These are phyloP conservation scores for Malus hybrid DNA, from an alignment of 331 rosid species.

Conservation along the genomic window DNA sequence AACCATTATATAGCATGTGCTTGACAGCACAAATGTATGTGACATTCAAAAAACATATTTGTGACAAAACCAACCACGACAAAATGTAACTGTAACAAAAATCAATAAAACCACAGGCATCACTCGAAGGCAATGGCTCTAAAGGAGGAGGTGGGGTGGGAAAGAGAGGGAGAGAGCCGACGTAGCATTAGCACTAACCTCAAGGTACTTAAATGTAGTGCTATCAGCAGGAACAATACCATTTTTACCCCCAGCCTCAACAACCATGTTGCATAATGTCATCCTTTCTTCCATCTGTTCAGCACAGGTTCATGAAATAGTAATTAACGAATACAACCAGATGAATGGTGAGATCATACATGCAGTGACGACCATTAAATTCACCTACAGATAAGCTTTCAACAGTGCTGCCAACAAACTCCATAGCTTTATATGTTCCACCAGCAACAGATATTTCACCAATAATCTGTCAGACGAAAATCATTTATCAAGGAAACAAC, in stretches of 20 bases:
- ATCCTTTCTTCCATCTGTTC: conserved; percentile 94
- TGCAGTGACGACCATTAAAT: background rate
- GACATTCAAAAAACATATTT: background rate
- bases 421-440: conserved; percentile 94
- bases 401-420: conserved; percentile 79
- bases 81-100: background rate
- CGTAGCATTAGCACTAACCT: conserved; percentile 51
- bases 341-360: background rate
- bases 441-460: conserved; percentile 93
- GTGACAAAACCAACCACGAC: background rate
- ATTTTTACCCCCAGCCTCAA: conserved; percentile 99
- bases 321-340: background rate
- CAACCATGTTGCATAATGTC: conserved; percentile 98
- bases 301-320: conserved; percentile 9
- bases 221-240: conserved; percentile 89
- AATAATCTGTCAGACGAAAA: conserved; percentile 53
- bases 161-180: background rate
- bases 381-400: conserved; percentile 78
- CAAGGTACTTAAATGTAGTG: conserved; percentile 85
- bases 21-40: background rate
- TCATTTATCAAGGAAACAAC: background rate
- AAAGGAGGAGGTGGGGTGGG: background rate
- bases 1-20: conserved; percentile 4
- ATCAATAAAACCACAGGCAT: too few species aligned
- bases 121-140: background rate